Conservation (phyloP, 1,284 basidiomycete species). For the Ganoderma sinense region DNA sequence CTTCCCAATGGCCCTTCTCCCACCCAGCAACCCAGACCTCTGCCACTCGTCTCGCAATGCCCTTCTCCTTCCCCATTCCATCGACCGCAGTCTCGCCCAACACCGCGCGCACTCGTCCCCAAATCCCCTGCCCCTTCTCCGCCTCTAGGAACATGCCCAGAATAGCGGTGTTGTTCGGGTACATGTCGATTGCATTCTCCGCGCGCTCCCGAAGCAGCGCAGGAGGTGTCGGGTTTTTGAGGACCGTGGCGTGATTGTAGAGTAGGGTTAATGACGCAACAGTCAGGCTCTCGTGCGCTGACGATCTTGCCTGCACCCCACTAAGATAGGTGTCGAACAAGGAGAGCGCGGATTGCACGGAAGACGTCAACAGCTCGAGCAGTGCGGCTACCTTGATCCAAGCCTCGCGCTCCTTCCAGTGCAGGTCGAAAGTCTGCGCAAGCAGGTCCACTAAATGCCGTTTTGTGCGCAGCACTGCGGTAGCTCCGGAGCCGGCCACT, state of each 20-base stretch:
- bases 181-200: conserved; percentile 60
- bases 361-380: conserved; percentile 65
- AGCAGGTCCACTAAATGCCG: conserved; percentile 61
- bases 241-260: conserved; percentile 63
- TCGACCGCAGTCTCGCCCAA: conserved; percentile 51
- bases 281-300: conserved; percentile 65
- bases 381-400: conserved; percentile 73
- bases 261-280: conserved; percentile 66
- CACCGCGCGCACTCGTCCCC: conserved; percentile 69
- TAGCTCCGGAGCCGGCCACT: conserved; percentile 56
- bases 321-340: conserved; percentile 56
- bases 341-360: conserved; percentile 49
- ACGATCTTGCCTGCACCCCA: conserved; percentile 35
- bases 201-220: conserved; percentile 65
- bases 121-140: conserved; percentile 78
- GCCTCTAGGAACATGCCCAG: conserved; percentile 82
- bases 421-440: conserved; percentile 20
- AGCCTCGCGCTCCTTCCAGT: conserved; percentile 63
- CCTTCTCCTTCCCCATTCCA: conserved; percentile 51
- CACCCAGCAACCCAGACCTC: conserved; percentile 83
- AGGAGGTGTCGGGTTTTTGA: conserved; percentile 68
- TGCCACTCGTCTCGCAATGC: conserved; percentile 61
- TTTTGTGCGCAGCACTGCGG: conserved; percentile 65
- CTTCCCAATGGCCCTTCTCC: conserved; percentile 74
- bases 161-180: conserved; percentile 78